Conservation (phyloP, 768 basidiomycete species). For the Tricholoma bakamatsutake region DNA sequence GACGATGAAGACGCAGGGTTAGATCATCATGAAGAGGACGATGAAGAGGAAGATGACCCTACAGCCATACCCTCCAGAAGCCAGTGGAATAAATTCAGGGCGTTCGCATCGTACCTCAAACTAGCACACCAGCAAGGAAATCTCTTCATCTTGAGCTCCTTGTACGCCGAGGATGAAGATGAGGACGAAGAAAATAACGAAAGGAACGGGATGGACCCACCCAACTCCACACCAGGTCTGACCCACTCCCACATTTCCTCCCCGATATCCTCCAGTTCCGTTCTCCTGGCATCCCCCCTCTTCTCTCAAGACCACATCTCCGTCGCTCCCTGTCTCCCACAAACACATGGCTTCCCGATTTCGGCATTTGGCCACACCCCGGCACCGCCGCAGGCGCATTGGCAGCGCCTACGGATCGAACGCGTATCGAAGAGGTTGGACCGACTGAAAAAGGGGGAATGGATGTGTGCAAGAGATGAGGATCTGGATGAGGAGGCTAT, state of each 20-base stretch:
- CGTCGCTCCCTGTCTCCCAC: slow-evolving; percentile 1
- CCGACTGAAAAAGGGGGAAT: slow-evolving; percentile 26
- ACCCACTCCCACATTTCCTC: slow-evolving; percentile 4
- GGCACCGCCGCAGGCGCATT: slow-evolving; percentile 30
- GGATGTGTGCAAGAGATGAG: slow-evolving; percentile 27
- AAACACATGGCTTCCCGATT: not conserved
- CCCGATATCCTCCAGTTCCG: slow-evolving; percentile 1
- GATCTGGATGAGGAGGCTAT: slow-evolving; percentile 17
- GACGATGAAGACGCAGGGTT: slow-evolving; percentile 11
- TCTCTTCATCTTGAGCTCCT: slow-evolving; percentile 13
- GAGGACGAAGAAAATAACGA: not conserved
- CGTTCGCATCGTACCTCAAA: slow-evolving; percentile 16
- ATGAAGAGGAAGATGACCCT: slow-evolving; percentile 20
- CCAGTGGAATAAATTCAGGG: slow-evolving; percentile 13
- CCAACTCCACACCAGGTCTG: slow-evolving; percentile 4
- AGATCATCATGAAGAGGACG: slow-evolving; percentile 10
- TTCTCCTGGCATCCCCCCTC: slow-evolving; percentile 9
- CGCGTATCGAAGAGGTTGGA: slow-evolving; percentile 27
- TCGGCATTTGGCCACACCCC: slow-evolving; percentile 25
- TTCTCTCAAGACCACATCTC: slow-evolving; percentile 5
- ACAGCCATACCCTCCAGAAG: slow-evolving; percentile 2
- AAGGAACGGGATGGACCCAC: not conserved
- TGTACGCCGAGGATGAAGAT: not conserved
- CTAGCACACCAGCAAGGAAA: slow-evolving; percentile 10
- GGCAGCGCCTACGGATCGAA: slow-evolving; percentile 28